Evolutionary conservation across 176 grass and related monocot genomes (phyloP).

Genomic region (Chrysopogon serrulatus): DNA sequence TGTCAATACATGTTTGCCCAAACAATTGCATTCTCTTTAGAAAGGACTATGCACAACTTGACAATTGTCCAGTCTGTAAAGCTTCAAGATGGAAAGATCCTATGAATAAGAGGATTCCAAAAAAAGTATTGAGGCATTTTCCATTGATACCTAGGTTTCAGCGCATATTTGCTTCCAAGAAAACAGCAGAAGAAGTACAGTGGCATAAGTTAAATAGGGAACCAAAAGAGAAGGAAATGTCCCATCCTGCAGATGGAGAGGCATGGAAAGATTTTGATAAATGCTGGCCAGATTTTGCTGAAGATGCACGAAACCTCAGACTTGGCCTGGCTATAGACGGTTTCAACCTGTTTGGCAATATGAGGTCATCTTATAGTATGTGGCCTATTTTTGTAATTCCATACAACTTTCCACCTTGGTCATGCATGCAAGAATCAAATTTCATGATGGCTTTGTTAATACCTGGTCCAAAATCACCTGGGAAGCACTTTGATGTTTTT

Average conservation of each 20-base stretch:
- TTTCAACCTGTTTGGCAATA: neutral
- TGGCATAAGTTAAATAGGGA: neutral
- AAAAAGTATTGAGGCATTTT: neutral
- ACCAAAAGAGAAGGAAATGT: neutral
- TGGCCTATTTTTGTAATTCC: neutral
- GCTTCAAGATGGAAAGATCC: neutral
- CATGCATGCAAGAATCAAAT: neutral
- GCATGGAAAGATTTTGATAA: neutral
- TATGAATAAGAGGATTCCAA: neutral
- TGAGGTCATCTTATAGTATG: neutral
- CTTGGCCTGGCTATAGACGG: neutral
- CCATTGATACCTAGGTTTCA: neutral
- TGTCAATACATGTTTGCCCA: too few species aligned
- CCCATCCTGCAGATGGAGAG: neutral
- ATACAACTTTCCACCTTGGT: conserved; percentile 17
- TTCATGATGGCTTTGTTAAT: neutral
- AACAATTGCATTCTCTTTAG: too few species aligned
- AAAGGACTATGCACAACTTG: too few species aligned
- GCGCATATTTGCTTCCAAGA: neutral
- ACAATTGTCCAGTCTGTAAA: neutral
- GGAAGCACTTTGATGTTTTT: too few species aligned
- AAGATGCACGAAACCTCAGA: neutral
- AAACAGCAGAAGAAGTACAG: neutral
- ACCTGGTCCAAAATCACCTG: neutral
- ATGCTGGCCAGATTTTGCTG: too few species aligned